Percentiles rank a stretch among this genome's conserved stretches.
Conservation (phyloP, 176 grass and related monocot species). For the Rhipidocladum racemiflorum region DNA sequence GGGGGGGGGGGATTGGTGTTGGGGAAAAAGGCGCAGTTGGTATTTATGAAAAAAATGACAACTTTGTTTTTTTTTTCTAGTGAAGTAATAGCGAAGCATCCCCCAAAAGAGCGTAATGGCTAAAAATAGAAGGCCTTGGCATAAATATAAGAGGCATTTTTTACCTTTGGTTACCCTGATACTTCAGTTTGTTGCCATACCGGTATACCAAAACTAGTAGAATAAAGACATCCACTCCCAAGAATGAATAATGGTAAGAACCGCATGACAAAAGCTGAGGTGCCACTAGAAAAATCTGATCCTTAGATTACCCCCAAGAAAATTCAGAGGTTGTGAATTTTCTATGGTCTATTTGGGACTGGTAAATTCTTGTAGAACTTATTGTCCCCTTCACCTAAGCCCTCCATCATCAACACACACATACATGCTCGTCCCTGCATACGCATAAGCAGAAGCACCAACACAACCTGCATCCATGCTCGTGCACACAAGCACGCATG, state of each 20-base stretch:
- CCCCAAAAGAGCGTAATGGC: not conserved
- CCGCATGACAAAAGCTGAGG: not conserved
- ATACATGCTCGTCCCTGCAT: not conserved
- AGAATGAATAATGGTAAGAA: not conserved
- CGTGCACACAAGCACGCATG: not conserved
- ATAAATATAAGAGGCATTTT: not conserved
- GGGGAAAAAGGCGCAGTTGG: not conserved
- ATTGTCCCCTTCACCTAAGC: not conserved
- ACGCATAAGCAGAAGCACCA: not conserved
- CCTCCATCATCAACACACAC: not conserved
- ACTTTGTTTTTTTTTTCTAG: not conserved
- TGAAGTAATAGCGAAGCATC: not conserved
- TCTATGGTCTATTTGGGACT: slow-evolving; percentile 10
- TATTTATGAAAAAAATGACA: not conserved
- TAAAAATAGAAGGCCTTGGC: not conserved
- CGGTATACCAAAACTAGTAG: not conserved
- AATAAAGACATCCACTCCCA: not conserved
- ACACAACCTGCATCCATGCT: not conserved
- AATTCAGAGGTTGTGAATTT: not conserved
- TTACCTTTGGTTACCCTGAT: not conserved
- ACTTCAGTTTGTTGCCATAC: not conserved
- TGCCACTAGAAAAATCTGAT: not conserved
- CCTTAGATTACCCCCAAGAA: not conserved
- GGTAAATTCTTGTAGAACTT: not conserved
- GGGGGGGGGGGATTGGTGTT: not conserved